Evolutionary conservation across 805 yeast species (phyloP).

Genomic region (Ogataea trehalophila): DNA sequence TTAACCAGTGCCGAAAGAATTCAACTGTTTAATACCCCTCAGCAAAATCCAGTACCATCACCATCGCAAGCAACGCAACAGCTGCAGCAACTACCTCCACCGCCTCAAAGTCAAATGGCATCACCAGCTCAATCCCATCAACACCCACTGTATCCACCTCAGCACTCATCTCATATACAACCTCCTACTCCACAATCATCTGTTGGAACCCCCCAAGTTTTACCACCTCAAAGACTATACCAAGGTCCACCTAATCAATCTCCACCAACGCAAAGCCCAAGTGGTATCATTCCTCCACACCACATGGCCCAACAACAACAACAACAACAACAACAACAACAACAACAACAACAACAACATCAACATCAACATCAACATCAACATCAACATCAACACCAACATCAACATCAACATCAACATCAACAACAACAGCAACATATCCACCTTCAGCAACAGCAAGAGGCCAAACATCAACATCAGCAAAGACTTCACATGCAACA

Average conservation of each 20-base stretch:
- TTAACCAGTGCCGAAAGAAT: slow-evolving; percentile 38
- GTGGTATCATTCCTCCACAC: neutral
- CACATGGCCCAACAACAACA: neutral
- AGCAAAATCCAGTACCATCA: neutral
- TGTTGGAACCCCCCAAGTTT: neutral
- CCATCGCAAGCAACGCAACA: neutral
- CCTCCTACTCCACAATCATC: neutral
- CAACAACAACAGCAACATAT: neutral
- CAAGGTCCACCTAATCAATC: neutral
- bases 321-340: slow-evolving; percentile 3
- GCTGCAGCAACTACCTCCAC: neutral
- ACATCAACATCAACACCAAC: neutral
- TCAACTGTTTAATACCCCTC: slow-evolving; percentile 17
- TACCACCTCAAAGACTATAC: neutral
- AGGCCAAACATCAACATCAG: neutral
- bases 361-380: neutral
- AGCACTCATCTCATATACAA: neutral
- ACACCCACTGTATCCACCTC: neutral
- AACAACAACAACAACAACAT: slow-evolving; percentile 1
- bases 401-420: neutral
- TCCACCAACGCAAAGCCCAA: too few relatives aligned
- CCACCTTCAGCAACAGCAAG: neutral
- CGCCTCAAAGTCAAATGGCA: neutral
- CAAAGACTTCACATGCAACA: neutral
- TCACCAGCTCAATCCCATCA: neutral